Base-by-base conservation (phyloP, 306 rosid genomes). In the Vicia villosa region DNA sequence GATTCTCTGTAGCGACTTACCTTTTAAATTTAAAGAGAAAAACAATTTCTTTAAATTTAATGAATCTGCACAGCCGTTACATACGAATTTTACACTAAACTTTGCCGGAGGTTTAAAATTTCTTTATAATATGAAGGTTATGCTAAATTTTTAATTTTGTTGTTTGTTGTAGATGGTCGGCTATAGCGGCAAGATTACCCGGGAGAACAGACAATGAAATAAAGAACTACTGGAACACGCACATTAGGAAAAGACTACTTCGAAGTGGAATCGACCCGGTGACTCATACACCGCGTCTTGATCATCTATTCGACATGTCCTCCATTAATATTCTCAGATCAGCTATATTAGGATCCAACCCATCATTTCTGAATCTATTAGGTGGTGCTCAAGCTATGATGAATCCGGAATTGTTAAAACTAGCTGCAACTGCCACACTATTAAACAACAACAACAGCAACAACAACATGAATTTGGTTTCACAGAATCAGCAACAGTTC, bases 191-290 rank as follows among this genome's bases (percentile, higher is more conserved):
- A 19, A 74, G 89, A 11, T 83, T 93, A 47, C 98, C 98, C 0
- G 98, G 98, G 68, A 81, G 98, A 81, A 93, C 98, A 0, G 98
- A 93, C 59, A 93, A 93, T 5, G 98, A 93, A 66, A 93, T 93
- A 60, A 93, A 93, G 83, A 93, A 93, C 38, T 88, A 90, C 42
- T 93, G 98, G 98, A 93, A 94, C 84, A 91, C 99, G 0, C 91
- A 87, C 79, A 91, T 91, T 28, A 76, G 95, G 21, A 94, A 91
- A 70, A 85, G 96, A 55, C 82, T 94, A 16, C 92, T 91, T 11
- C 70, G 85, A 22, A 88, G 77, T 88, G 97, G 97, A 69, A 86
- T 94, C 3, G 97, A 91, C 40, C 97, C 99, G 0, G 97, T 94
- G n/a, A 94, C 97, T 52, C 97, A 91, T 12, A 56, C 97, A 13